A percentile compares a stretch with the other conserved stretches of the same genome.
These are phyloP conservation scores for Globisporangium alternatum DNA, from an alignment of 352 stramenopile species.

Conservation along the genomic window DNA sequence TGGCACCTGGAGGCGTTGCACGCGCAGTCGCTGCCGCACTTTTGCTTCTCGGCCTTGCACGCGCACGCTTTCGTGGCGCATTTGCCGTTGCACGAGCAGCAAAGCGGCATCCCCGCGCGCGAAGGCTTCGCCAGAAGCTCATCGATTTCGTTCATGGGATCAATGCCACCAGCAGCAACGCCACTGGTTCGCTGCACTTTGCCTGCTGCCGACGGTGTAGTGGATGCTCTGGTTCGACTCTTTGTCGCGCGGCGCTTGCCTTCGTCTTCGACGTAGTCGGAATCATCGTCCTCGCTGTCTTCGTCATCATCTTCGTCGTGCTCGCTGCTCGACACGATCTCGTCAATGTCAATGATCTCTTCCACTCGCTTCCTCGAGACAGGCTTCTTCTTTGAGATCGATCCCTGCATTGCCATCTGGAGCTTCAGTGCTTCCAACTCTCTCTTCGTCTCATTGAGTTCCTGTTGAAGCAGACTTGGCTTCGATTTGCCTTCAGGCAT, in stretches of 20 bases:
- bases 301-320: constrained; percentile 35
- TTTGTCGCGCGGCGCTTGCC: constrained; percentile 14
- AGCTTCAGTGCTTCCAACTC: constrained; percentile 23
- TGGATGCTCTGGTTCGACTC: background rate
- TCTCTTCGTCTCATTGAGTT: constrained; percentile 23
- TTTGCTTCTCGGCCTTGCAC: constrained; percentile 44
- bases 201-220: background rate
- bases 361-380: constrained; percentile 27
- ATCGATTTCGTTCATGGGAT: constrained; percentile 59
- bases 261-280: constrained; percentile 67
- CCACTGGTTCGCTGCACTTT: background rate
- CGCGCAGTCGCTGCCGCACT: constrained; percentile 45
- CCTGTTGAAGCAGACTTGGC: constrained; percentile 11
- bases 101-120: constrained; percentile 24
- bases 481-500: background rate
- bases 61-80: constrained; percentile 69
- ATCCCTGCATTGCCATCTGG: constrained; percentile 17
- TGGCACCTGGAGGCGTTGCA: constrained; percentile 58
- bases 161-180: background rate
- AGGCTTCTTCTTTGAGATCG: constrained; percentile 29
- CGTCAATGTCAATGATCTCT: constrained; percentile 36
- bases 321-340: constrained; percentile 51
- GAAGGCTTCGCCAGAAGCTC: constrained; percentile 44
- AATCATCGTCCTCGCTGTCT: constrained; percentile 49
- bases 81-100: constrained; percentile 70